These are phyloP conservation scores for Metarhizium rileyi DNA, from an alignment of 2,329 filamentous ascomycete species.

Conservation along the genomic window DNA sequence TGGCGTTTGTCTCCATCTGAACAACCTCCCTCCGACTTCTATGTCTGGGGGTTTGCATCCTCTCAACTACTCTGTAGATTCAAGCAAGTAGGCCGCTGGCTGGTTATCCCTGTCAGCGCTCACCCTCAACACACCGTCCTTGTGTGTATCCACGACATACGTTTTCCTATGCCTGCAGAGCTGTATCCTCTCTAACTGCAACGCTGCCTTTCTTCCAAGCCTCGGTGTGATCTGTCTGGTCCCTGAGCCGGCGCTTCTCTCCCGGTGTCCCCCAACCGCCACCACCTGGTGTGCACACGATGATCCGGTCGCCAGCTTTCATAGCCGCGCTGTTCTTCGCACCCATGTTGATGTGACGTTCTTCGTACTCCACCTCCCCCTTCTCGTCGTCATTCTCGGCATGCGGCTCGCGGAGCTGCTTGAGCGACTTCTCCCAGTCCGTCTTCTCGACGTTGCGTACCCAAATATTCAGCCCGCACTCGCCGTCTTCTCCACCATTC, in stretches of 20 bases:
- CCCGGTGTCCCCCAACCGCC: constrained; percentile 64
- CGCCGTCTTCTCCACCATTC: constrained; percentile 68
- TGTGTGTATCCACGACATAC: not conserved
- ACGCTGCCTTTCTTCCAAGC: constrained; percentile 48
- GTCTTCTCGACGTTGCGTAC: constrained; percentile 59
- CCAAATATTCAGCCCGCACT: constrained; percentile 81
- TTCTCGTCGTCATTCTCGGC: constrained; percentile 17
- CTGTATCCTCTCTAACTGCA: constrained; percentile 45
- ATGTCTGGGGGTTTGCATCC: not conserved
- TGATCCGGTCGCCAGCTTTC: constrained; percentile 67
- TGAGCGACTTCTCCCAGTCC: constrained; percentile 36
- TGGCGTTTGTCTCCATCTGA: not conserved
- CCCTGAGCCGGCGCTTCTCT: constrained; percentile 40
- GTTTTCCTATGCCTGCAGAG: constrained; percentile 41
- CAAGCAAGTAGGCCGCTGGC: not conserved
- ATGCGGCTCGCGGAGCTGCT: constrained; percentile 24
- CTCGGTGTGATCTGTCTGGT: constrained; percentile 43
- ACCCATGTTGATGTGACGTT: constrained; percentile 60
- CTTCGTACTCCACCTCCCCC: constrained; percentile 37
- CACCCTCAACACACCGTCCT: not conserved
- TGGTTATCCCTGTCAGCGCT: not conserved
- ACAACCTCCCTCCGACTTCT: not conserved
- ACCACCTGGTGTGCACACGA: constrained; percentile 68
- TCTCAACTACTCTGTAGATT: not conserved
- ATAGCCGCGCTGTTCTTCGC: constrained; percentile 74